These are phyloP conservation scores for Auricularia sp. DNA, from an alignment of 768 basidiomycete species.

Conservation along the genomic window DNA sequence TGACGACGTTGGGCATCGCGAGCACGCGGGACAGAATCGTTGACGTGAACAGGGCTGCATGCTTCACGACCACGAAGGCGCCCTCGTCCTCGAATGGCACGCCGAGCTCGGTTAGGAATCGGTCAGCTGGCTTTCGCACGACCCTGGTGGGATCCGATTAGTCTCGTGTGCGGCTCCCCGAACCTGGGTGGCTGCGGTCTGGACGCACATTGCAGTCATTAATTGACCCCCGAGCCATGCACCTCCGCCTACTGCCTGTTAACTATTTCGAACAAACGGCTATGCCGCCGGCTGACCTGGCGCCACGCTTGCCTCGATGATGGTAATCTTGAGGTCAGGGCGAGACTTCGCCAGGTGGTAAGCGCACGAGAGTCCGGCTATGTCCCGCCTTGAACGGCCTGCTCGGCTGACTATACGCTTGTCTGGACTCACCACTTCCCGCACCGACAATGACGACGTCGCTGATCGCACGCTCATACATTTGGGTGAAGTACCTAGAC, in stretches of 20 bases:
- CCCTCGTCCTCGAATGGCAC: constrained; percentile 75
- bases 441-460: constrained; percentile 73
- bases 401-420: not conserved
- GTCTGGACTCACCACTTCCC: constrained; percentile 24
- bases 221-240: constrained; percentile 74
- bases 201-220: constrained; percentile 60
- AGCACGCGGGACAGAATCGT: constrained; percentile 64
- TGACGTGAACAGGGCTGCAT: constrained; percentile 73
- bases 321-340: constrained; percentile 56
- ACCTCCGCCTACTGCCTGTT: constrained; percentile 14
- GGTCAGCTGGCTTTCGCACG: constrained; percentile 67
- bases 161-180: not conserved
- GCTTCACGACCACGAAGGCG: constrained; percentile 68
- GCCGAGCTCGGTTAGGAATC: constrained; percentile 58
- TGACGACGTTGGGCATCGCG: constrained; percentile 56
- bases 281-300: constrained; percentile 43
- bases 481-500: constrained; percentile 56
- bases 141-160: constrained; percentile 16
- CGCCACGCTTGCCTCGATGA: constrained; percentile 71
- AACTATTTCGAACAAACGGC: not conserved
- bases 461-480: constrained; percentile 66
- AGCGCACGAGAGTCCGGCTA: constrained; percentile 58
- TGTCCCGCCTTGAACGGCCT: not conserved
- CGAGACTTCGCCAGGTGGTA: constrained; percentile 58
- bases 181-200: not conserved